Base-by-base conservation (phyloP, 1,284 basidiomycete species). In the Papiliotrema nemorosa region DNA sequence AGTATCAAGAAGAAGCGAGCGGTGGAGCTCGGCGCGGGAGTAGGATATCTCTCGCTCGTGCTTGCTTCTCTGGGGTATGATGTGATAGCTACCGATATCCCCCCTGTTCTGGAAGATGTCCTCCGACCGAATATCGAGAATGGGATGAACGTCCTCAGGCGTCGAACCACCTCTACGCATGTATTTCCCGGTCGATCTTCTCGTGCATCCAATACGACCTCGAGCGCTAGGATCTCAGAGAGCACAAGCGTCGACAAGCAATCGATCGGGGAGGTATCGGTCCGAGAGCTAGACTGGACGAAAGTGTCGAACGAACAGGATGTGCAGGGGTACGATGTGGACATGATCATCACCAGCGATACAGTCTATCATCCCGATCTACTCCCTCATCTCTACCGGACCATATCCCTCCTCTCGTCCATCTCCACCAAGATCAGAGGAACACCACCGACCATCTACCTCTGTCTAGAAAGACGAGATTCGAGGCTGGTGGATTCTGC, bases 341-440 rank as follows among this genome's bases (percentile, higher is more conserved):
- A 92, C 73, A 78, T 91, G 54, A 84, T 94, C 57, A 70, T 89
- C 50, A 85, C 88, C 16, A 84, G 90, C 50, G 91, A 96, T 72
- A 93, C 91, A 0, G 76, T 93, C 47, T 94, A 92, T 70, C 73
- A 79, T 26, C 67, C 79, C 1, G 74, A 79, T 7, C 83, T 93
- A 44, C 72, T 86, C 26, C 66, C 78, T 16, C 87, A 87, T 0
- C 82, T 94, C 41, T 79, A 91, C 39, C 79, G 80, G 38, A 82
- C 86, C n/a, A 70, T 62, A 21, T 20, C 38, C 3, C 29, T 16
- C 13, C 22, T 60, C 14, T 59, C 54, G 38, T 71, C 76, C 29
- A 76, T 87, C 34, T 79, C 79, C 64, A 65, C 67, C 27, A 55
- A 73, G 48, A 78, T 77, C 25, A 37, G 43, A 20, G 14, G 26